A percentile compares a stretch with the other conserved stretches of the same genome.
Conservation (phyloP, 345 rosid species). For the Pugionium cornutum region DNA sequence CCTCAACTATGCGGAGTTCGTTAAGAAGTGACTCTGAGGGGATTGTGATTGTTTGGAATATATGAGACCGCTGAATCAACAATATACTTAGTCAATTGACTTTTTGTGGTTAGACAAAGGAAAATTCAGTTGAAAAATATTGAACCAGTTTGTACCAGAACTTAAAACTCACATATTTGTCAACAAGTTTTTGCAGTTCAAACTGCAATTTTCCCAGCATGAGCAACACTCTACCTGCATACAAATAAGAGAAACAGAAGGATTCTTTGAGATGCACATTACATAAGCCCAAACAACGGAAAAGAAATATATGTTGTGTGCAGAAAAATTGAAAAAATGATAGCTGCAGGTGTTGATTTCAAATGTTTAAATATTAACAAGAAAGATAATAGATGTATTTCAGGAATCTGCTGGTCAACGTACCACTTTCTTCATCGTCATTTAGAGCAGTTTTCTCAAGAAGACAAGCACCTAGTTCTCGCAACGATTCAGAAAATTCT, state of each 20-base stretch:
- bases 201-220: constrained; percentile 91
- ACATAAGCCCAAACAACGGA: constrained; percentile 4
- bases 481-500: constrained; percentile 94
- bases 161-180: constrained; percentile 73
- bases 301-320: neutral
- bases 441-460: constrained; percentile 73
- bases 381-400: constrained; percentile 5
- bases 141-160: constrained; percentile 5
- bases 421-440: constrained; percentile 92
- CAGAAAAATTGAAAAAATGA: constrained; percentile 7
- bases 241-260: constrained; percentile 28
- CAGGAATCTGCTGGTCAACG: constrained; percentile 27
- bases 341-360: neutral
- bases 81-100: constrained; percentile 14
- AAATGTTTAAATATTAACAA: neutral
- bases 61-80: constrained; percentile 76
- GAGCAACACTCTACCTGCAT: constrained; percentile 71
- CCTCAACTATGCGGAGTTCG: constrained; percentile 97
- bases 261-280: constrained; percentile 1
- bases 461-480: constrained; percentile 86
- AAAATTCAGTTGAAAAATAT: constrained; percentile 12
- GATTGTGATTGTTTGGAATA: constrained; percentile 73
- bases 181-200: constrained; percentile 81
- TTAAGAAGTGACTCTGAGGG: constrained; percentile 96
- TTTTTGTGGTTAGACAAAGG: constrained; percentile 4